These are phyloP conservation scores for Microcos paniculata DNA, from an alignment of 345 rosid genomes.

Conservation along the genomic window DNA sequence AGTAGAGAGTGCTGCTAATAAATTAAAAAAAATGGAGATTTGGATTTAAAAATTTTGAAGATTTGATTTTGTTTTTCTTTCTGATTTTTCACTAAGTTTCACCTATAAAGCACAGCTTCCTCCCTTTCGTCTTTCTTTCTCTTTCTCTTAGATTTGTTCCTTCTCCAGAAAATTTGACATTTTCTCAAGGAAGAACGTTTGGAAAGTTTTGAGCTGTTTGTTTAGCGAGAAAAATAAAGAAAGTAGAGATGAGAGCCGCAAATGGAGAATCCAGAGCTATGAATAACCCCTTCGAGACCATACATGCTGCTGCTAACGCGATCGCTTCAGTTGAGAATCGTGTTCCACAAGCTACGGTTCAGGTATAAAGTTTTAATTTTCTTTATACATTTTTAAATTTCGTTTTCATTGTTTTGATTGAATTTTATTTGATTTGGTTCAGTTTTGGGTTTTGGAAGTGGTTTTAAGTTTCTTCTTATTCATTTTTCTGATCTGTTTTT, in stretches of 20 bases:
- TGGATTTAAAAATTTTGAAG: background rate
- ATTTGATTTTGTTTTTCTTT: background rate
- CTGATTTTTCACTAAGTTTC: background rate
- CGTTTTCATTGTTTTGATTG: background rate
- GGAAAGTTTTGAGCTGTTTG: conserved; percentile 8
- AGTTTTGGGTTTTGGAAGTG: conserved; percentile 5
- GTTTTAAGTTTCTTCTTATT: background rate
- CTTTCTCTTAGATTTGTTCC: conserved; percentile 10
- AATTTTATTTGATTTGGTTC: background rate
- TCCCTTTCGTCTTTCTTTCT: background rate
- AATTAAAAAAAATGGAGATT: conserved; percentile 1
- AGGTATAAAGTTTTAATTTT: conserved; percentile 27
- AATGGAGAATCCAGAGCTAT: conserved; percentile 37
- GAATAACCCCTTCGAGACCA: conserved; percentile 54
- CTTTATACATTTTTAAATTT: conserved; percentile 11
- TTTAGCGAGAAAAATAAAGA: background rate
- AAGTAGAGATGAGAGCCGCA: conserved; percentile 45
- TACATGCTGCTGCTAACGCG: conserved; percentile 89
- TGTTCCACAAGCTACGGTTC: conserved; percentile 53
- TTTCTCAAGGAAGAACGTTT: conserved; percentile 12
- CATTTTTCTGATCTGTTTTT: conserved; percentile 23
- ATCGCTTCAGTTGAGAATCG: conserved; percentile 80
- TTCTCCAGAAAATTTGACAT: conserved; percentile 23
- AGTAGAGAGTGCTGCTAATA: too few relatives aligned
- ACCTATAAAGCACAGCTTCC: conserved; percentile 3